Evolutionary conservation across 2,329 filamentous ascomycete genomes (phyloP), one percentile per base, ranked within the genome.

Genomic region (Thyridium curvatum): DNA sequence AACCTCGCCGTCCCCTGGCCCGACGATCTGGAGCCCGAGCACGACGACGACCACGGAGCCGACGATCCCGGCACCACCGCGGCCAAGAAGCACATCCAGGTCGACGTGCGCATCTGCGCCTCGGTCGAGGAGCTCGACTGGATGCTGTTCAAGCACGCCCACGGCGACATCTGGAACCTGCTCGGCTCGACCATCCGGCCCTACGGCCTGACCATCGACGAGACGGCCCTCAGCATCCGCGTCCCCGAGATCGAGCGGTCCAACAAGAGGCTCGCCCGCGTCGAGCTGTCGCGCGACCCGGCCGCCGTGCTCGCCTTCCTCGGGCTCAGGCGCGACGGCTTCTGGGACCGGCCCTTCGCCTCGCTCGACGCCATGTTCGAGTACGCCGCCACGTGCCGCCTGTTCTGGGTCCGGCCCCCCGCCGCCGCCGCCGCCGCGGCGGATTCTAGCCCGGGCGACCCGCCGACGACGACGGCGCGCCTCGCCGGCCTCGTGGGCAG

Each of bases 141-240:
- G 84, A 67, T 71, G 30, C 58, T 77, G 4, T 88, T 89, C 60
- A 77, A 77, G 47, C 69, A 82, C 30, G 73, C 77, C 1, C 86
- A 91, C 49, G 82, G 84, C n/a, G 86, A 91, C 48, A 41, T 79
- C 1, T 80, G 80, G 71, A 83, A 77, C 42, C 54, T 79, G 8
- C 54, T 91, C 0, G 82, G 84, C 5, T 67, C 72, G 14, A 74
- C 70, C 8, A 76, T 85, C 8, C 72, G 81, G 1, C 72, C 71
- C 0, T 72, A 78, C 29, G 85, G 85, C 2, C 71, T 93, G 8
- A 84, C 77, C 0, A 63, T 78, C 17, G 82, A 79, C 46, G 75
- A 86, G 37, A 57, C 54, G 12, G 83, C 77, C 2, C 58, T 93
- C 2, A 77, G 72, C 53, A 49, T 91, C 0, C 74, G 84, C 1